Base-by-base conservation (phyloP, 345 rosid species). In the Euphorbia peplus region DNA sequence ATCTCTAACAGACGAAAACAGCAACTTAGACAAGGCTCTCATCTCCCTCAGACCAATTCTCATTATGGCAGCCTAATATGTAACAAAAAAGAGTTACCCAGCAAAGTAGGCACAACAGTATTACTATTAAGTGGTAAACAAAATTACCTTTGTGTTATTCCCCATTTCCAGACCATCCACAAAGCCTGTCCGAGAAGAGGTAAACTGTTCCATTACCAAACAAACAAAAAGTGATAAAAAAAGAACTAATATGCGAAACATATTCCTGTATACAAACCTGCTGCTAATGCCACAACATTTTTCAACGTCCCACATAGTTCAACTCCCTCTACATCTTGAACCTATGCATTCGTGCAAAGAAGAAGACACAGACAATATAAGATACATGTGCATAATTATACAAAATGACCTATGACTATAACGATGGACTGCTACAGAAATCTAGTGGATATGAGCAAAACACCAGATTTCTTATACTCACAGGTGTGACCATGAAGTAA, bases 131-230 rank as follows among this genome's bases (percentile, higher is more conserved):
- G n/a, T n/a, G n/a, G n/a, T n/a, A n/a, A n/a, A n/a, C n/a, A n/a
- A n/a, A n/a, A n/a, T n/a, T 71, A 90, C 99, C 91, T 95, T 90
- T 3, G 95, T 90, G 88, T 91, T 95, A 77, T 90, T 95, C 66
- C 96, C 99, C 99, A 90, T 90, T 63, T 90, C 95, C 76, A 95
- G 79, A 68, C 99, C 99, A 15, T 95, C 97, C 28, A 95, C 97
- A 21, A 95, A 90, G 75, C 92, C 95, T 89, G 87, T 50, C 41
- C 52, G 14, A 56, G 41, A 57, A 60, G 63, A 63, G 46, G 56
- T 70, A 61, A 67, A 56, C 42, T 30, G 67, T 19, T 42, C 16
- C 37, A 50, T 66, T 16, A 52, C 60, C 58, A 54, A 32, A 19
- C 9, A 35, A 47, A n/a, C n/a, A 28, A 29, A 18, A 51, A 16